Percentiles rank a stretch among this genome's conserved stretches.
Evolutionary conservation across 257 asterid species (phyloP).

Genomic region (Lavandula angustifolia): DNA sequence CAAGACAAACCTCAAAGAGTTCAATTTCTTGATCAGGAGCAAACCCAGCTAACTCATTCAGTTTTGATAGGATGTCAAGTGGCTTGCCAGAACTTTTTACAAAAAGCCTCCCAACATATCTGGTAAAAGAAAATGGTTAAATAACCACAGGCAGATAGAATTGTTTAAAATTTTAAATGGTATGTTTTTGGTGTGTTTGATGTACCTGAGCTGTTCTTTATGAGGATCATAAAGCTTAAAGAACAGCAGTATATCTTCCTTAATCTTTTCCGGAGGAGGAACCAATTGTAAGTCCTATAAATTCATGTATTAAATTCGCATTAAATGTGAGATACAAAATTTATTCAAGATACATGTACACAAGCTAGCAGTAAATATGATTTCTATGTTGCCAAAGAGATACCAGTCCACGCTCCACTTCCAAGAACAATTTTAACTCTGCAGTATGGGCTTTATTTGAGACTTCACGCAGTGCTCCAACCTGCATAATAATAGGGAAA

Average conservation of each 20-base stretch:
- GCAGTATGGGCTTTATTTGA: conserved; percentile 87
- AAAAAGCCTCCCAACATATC: conserved; percentile 84
- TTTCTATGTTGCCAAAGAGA: conserved; percentile 25
- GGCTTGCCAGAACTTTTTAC: conserved; percentile 83
- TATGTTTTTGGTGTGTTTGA: background rate
- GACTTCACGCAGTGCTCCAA: conserved; percentile 89
- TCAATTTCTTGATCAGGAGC: conserved; percentile 88
- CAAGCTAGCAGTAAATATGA: conserved; percentile 8
- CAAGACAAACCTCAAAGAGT: conserved; percentile 77
- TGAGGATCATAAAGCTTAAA: conserved; percentile 86
- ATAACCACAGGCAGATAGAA: conserved; percentile 20
- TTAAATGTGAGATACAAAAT: conserved; percentile 25
- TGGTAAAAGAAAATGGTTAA: conserved; percentile 35
- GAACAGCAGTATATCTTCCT: conserved; percentile 89
- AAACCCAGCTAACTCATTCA: conserved; percentile 89
- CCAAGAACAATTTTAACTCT: conserved; percentile 84
- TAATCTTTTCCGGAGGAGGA: conserved; percentile 80
- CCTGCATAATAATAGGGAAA: conserved; percentile 48
- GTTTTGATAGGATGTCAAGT: conserved; percentile 58
- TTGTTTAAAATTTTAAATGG: background rate
- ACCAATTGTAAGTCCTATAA: conserved; percentile 61
- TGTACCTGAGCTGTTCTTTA: conserved; percentile 88
- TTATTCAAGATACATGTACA: conserved; percentile 3
- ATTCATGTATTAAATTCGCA: conserved; percentile 22
- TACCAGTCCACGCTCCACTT: conserved; percentile 79